Evolutionary conservation across 495 filamentous ascomycete genomes (phyloP).

Genomic region (Wilcoxina mikolae): DNA sequence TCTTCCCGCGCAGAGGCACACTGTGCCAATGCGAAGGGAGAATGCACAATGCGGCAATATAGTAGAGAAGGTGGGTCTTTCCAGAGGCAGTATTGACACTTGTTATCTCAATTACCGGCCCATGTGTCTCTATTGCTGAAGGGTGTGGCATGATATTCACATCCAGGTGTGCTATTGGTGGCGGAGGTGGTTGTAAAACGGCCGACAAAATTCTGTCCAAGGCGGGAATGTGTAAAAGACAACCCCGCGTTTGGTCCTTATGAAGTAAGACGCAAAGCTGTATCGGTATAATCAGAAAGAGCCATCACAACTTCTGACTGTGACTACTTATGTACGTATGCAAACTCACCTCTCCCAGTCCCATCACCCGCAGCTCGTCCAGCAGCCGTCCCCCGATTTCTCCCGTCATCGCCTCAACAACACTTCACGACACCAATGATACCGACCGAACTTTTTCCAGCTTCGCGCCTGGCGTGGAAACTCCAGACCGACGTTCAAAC

Average conservation of each 20-base stretch:
- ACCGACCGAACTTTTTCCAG: slow-evolving; percentile 16
- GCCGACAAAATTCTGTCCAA: neutral
- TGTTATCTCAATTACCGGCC: slow-evolving; percentile 1
- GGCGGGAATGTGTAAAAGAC: neutral
- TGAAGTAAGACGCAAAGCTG: neutral
- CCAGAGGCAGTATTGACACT: slow-evolving; percentile 4
- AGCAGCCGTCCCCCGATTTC: slow-evolving; percentile 3
- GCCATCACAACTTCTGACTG: neutral
- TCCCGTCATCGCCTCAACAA: slow-evolving; percentile 1
- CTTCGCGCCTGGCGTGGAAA: slow-evolving; percentile 10
- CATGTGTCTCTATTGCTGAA: neutral
- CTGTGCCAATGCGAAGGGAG: neutral
- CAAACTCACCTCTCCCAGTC: slow-evolving; percentile 4
- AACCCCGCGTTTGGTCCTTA: neutral
- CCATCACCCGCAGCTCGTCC: slow-evolving; percentile 5
- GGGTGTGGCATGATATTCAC: neutral
- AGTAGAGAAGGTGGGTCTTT: slow-evolving; percentile 10
- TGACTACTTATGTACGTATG: neutral
- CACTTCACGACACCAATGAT: neutral
- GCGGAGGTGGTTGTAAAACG: neutral
- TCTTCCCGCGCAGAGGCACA: slow-evolving; percentile 1
- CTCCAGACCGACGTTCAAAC: slow-evolving; percentile 15
- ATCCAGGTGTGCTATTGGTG: neutral
- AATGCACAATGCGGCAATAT: neutral
- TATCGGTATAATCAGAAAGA: neutral